Base-by-base conservation (phyloP, 805 yeast genomes). In the Wickerhamiella slavikovae region DNA sequence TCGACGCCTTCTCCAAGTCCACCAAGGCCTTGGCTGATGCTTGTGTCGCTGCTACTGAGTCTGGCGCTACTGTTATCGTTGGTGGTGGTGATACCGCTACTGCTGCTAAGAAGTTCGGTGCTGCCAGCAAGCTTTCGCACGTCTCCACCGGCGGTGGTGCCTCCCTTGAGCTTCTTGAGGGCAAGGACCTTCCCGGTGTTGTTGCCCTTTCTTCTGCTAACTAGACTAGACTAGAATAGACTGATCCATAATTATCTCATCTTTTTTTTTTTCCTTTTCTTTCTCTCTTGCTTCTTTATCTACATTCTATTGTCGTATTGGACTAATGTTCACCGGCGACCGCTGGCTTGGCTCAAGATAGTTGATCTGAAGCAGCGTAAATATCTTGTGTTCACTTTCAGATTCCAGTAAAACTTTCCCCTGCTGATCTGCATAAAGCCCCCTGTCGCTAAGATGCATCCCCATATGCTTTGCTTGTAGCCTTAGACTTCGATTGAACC, bases 81-180 rank as follows among this genome's bases (percentile, higher is more conserved):
- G 98, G 98, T 62, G 89, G 89, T 65, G 98, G 98, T 70, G 98
- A 89, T 63, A 89, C 98, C 49, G 98, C 98, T 46, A 89, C 98
- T 43, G 62, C 83, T 45, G 94, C 94, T 52, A 85, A 85, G 80
- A 89, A 89, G 68, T 89, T 64, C 62, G 94, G 94, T 55, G 94
- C 74, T 43, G 83, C 79, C 47, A 93, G 79, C 55, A 79, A 89
- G 68, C 70, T 89, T 51, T 80, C 95, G 31, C 98, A 89, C 61
- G 94, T 89, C 44, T 85, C 96, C 45, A 89, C 98, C 40, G 98
- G 98, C 64, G 98, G 98, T 64, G 98, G 98, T 69, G 98, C 98
- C 45, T 85, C 96, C 40, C 71, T 89, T 56, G 98, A 89, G 65
- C 74, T 89, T 55, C 72, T 89, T 55, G 98, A 89, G 68, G 98